Evolutionary conservation across 1,284 basidiomycete genomes (phyloP), one percentile per base, ranked within the genome.

Genomic region (Veloboletus limbatus): DNA sequence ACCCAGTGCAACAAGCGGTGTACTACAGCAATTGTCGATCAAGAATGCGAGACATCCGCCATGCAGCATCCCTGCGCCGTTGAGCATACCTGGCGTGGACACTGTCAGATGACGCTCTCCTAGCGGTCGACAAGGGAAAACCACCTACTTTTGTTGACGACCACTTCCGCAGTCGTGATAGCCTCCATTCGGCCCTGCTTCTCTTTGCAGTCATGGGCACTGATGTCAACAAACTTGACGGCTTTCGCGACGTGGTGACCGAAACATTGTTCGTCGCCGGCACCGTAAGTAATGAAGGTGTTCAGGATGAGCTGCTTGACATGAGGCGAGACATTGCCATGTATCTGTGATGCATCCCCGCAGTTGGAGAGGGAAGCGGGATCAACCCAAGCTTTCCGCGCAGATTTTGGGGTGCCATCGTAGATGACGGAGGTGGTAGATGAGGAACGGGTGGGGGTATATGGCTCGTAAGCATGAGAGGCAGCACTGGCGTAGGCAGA

Each of bases 31-130:
- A 54, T 83, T 85, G 67, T 87, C 85, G 43, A 86, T 77, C 45
- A 87, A 67, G 62, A 85, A 86, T 38, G 82, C 79, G 30, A 86
- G 60, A 44, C 82, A 84, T 33, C 81, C 84, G 13, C 85, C 84
- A 52, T 87, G 84, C 22, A 85, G 70, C 74, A 83, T 82, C 2
- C 81, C 80, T 25, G 82, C 81, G 13, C 84, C 84, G 54, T 87
- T 86, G 22, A 85, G 68, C 81, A 85, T 85, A 49, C 75, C 83
- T 83, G 52, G 18, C n/a, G 8, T 26, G 22, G 33, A 25, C 17
- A 32, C 40, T n/a, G 37, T 53, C 41, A 53, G 50, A 37, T 21
- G 49, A 37, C 35, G 38, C 47, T 26, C 47, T 26, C 46, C 34
- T 16, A 10, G 17, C 17, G 14, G 25, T 27, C n/a, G n/a, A n/a